Base-by-base conservation (phyloP, 2,329 filamentous ascomycete species). In the Teratosphaeria destructans region DNA sequence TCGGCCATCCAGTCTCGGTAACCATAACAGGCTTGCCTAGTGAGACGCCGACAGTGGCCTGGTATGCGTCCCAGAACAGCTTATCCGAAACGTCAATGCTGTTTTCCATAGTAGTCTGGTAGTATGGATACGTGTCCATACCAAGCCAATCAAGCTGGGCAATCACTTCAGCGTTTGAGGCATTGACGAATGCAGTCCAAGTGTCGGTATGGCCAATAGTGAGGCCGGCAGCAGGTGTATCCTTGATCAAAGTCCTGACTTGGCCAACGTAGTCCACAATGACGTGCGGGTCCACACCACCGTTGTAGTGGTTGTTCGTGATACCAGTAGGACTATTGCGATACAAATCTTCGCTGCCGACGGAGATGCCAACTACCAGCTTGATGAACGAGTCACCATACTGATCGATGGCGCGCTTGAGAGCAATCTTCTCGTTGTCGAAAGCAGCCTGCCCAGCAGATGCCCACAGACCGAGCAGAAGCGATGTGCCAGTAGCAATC, bases 131-230 rank as follows among this genome's bases (percentile, higher is more conserved):
- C n/a, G 86, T 87, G 71, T 95, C 90, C 72, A 93, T 84, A 65
- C 91, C 91, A 61, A 95, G 74, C 81, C 85, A 95, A 78, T 95
- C 90, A 63, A 81, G 76, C 47, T 82, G 83, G 10, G 85, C 78
- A 61, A 90, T 84, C 61, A 95, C 84, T 52, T 80, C 83, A 55
- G 76, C 74, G 81, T 93, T 95, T 69, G 85, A 83, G 57, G 75
- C 74, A 74, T 95, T 90, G 71, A 84, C 84, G 79, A 84, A 92
- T 57, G 83, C 84, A 39, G 64, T 67, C 90, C 90, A 95, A 56
- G 91, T 95, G 72, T 95, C 91, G 71, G 95, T 90, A 75, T 95
- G 91, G 57, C 90, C 90, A 61, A 95, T 78, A n/a, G 83, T 78
- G 54, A 78, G 81, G 29, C 75, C 75, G 43, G 80, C 76, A 27